Evolutionary conservation across 495 filamentous ascomycete genomes (phyloP).

Genomic region (Penicillium arizonense): DNA sequence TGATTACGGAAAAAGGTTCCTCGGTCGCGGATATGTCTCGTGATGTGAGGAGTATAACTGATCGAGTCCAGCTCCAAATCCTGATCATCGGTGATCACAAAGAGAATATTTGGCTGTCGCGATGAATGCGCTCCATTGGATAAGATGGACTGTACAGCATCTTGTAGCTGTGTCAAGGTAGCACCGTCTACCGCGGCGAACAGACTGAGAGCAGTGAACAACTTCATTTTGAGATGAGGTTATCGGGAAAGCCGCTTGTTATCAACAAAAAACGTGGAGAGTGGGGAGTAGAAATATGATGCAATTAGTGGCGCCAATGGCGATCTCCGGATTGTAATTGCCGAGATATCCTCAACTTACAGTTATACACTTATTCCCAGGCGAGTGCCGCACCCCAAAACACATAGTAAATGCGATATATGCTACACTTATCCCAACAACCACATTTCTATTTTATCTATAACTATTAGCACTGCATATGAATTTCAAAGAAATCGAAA

Average conservation of each 20-base stretch:
- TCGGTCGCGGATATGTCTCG: constrained; percentile 49
- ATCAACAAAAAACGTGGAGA: neutral
- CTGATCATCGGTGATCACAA: constrained; percentile 67
- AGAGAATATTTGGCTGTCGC: constrained; percentile 55
- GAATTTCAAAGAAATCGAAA: too few relatives aligned
- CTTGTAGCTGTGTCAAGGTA: constrained; percentile 9
- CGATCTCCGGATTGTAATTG: neutral
- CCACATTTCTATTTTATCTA: too few relatives aligned
- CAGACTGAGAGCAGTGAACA: constrained; percentile 11
- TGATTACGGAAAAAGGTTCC: constrained; percentile 58
- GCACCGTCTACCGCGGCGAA: constrained; percentile 10
- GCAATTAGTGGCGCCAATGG: constrained; percentile 16
- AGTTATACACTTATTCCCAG: too few relatives aligned
- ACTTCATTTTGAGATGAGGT: constrained; percentile 19
- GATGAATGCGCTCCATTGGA: neutral
- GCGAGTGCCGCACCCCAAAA: too few relatives aligned
- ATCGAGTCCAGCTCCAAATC: constrained; percentile 60
- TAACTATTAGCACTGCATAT: too few relatives aligned
- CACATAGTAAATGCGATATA: too few relatives aligned
- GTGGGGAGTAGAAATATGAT: constrained; percentile 13
- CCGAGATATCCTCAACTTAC: too few relatives aligned
- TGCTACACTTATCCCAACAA: too few relatives aligned
- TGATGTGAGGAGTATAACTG: constrained; percentile 54
- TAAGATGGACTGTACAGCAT: constrained; percentile 9
- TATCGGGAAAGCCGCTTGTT: neutral